Percentiles rank a stretch among this genome's conserved stretches.
phyloP scores from a whole-genome alignment of 495 filamentous ascomycete genomes.

The Baudoinia panamericana region DNA sequence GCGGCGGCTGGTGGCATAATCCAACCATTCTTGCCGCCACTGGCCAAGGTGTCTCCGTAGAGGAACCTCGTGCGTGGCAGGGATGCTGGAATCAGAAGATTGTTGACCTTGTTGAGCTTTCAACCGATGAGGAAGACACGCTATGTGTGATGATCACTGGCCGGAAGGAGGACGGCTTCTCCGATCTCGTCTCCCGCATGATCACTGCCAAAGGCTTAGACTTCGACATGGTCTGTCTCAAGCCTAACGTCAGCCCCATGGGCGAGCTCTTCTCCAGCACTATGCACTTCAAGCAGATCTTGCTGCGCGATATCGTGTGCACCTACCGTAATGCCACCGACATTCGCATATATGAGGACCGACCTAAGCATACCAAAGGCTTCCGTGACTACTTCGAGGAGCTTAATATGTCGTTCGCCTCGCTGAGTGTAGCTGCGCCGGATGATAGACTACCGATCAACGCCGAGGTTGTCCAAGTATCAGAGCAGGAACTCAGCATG shows the following conservation, averaged over 20 bases:
- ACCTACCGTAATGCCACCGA: constrained; percentile 77
- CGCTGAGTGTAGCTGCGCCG: constrained; percentile 15
- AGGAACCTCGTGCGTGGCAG: constrained; percentile 73
- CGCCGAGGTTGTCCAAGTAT: constrained; percentile 77
- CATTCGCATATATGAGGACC: constrained; percentile 58
- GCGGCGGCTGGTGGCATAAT: constrained; percentile 98
- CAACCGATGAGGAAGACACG: constrained; percentile 75
- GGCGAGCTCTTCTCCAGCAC: constrained; percentile 63
- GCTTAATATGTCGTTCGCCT: constrained; percentile 48
- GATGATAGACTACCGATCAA: constrained; percentile 51
- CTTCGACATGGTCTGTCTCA: constrained; percentile 82
- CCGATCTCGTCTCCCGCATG: constrained; percentile 72
- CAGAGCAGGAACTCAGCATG: constrained; percentile 60
- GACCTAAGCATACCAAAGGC: constrained; percentile 51
- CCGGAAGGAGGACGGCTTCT: constrained; percentile 63
- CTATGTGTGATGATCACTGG: constrained; percentile 82
- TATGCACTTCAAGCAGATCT: constrained; percentile 75
- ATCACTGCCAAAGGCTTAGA: constrained; percentile 61
- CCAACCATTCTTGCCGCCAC: constrained; percentile 70
- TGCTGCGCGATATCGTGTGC: constrained; percentile 64
- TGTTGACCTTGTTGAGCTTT: constrained; percentile 61
- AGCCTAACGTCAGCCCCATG: constrained; percentile 68
- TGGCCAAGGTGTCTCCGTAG: constrained; percentile 67
- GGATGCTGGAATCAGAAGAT: constrained; percentile 98
- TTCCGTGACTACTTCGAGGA: constrained; percentile 71